Conservation (phyloP, 306 rosid species). For the Rubus idaeus region DNA sequence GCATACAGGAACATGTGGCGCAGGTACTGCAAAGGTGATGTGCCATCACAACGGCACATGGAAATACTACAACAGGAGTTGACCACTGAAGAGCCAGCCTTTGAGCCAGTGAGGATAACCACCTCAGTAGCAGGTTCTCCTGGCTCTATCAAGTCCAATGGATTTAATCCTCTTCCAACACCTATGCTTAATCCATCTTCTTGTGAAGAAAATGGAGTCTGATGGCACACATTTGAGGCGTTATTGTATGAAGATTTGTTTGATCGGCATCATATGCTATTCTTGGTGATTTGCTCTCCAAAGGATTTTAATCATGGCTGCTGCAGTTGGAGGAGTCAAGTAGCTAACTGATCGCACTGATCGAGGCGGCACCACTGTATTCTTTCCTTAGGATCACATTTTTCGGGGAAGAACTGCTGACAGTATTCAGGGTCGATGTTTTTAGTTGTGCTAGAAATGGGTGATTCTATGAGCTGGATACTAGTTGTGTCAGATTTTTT, state of each 20-base stretch:
- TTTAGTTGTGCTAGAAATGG: conserved; percentile 19
- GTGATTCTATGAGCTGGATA: conserved; percentile 12
- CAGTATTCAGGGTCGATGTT: conserved; percentile 25
- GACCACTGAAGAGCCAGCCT: conserved; percentile 33
- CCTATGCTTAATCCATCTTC: conserved; percentile 26
- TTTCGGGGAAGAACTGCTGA: conserved; percentile 34
- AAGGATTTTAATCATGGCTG: conserved; percentile 33
- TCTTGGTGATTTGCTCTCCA: conserved; percentile 30
- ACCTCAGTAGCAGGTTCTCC: conserved; percentile 43
- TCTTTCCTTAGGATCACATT: conserved; percentile 35
- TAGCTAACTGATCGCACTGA: conserved; percentile 9
- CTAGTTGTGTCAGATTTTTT: conserved; percentile 29
- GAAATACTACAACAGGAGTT: conserved; percentile 46
- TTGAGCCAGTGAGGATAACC: conserved; percentile 32
- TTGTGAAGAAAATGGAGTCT: conserved; percentile 63
- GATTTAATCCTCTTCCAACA: conserved; percentile 39
- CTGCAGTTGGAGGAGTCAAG: conserved; percentile 32
- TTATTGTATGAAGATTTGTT: conserved; percentile 22
- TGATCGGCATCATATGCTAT: conserved; percentile 31
- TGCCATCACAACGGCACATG: conserved; percentile 69
- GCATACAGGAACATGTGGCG: conserved; percentile 78
- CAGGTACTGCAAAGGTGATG: conserved; percentile 86
- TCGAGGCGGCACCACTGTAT: conserved; percentile 20
- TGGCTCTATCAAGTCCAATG: conserved; percentile 59
- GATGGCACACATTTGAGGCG: conserved; percentile 11